Evolutionary conservation across 2,329 filamentous ascomycete genomes (phyloP).

Genomic region (Lecanicillium sp.): DNA sequence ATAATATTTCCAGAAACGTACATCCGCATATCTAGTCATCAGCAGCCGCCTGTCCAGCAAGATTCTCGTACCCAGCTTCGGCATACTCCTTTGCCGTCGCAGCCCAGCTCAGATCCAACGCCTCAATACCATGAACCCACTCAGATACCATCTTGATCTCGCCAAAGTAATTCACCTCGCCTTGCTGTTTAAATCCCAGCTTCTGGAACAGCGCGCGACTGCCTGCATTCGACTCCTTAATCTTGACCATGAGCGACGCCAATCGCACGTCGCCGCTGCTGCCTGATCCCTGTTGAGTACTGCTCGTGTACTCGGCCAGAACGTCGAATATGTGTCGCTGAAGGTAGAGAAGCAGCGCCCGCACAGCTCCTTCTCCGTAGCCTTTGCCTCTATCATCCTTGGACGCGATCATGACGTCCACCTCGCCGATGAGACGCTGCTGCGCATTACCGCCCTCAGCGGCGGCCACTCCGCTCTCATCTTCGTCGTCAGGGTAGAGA

Average conservation of each 20-base stretch:
- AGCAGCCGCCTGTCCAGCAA: too few relatives aligned
- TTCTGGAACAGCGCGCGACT: slow-evolving; percentile 45
- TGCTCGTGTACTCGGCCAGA: slow-evolving; percentile 37
- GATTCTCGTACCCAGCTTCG: background rate
- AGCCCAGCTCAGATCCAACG: slow-evolving; percentile 16
- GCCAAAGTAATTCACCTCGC: slow-evolving; percentile 51
- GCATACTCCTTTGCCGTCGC: slow-evolving; percentile 6
- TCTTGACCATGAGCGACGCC: slow-evolving; percentile 50
- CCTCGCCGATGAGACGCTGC: slow-evolving; percentile 54
- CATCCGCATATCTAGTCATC: too few relatives aligned
- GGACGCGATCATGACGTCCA: slow-evolving; percentile 81
- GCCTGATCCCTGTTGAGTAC: too few relatives aligned
- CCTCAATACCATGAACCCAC: slow-evolving; percentile 17
- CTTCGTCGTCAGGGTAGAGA: slow-evolving; percentile 51
- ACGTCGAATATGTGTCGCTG: slow-evolving; percentile 43
- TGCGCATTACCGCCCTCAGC: slow-evolving; percentile 15
- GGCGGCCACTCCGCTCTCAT: slow-evolving; percentile 29
- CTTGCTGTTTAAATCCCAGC: slow-evolving; percentile 44
- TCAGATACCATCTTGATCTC: slow-evolving; percentile 45
- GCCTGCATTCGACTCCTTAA: slow-evolving; percentile 45
- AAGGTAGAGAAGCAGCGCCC: slow-evolving; percentile 65
- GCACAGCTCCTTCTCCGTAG: slow-evolving; percentile 56
- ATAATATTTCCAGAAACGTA: too few relatives aligned
- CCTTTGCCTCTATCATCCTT: slow-evolving; percentile 51
- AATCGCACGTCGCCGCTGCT: slow-evolving; percentile 17